Evolutionary conservation across 805 yeast species (phyloP), one percentile per base, ranked within the genome.

Genomic region (Nakazawaea wickerhamii): DNA sequence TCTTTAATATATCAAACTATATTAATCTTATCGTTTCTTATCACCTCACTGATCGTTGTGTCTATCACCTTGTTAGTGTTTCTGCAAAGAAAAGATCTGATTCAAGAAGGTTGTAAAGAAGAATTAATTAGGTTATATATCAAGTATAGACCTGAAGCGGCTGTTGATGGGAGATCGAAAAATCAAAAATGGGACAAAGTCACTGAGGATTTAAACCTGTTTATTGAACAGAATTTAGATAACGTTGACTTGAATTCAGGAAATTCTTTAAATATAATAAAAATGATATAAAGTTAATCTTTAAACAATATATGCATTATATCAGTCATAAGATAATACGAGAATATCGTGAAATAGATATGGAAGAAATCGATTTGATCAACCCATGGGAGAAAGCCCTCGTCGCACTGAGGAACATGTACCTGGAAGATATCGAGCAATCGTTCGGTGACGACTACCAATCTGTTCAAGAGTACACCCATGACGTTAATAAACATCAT

Each of bases 311-410:
- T 15, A 32, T 40, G 43, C 25, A 25, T 5, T 26, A 33, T n/a
- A 40, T 40, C 23, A 33, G 27, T 15, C 18, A 18, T 15, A 40
- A 40, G 21, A 33, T 40, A 2, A n/a, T 40, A 7, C 11, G 15
- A 14, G 43, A 40, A 9, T 40, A 33, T 15, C 21, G 38, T n/a
- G 17, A 36, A 7, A 34, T 40, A 5, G 38, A 33, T 15, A 8
- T 20, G 6, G 4, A 40, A n/a, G 28, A 33, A 23, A 7, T 40
- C 10, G 38, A 40, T 33, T 10, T 40, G 11, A 40, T 40, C 17
- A 18, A 40, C 25, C 43, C 43, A 9, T 33, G 43, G 38, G 43
- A 40, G 25, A 33, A 26, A 17, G 13, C 26, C 3, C 13, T 40
- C 7, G 15, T 40, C n/a, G 33, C 23, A 2, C 34, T 33, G 8